Evolutionary conservation across 108 stramenopile species (phyloP).

Genomic region (Cyclotella cryptica): DNA sequence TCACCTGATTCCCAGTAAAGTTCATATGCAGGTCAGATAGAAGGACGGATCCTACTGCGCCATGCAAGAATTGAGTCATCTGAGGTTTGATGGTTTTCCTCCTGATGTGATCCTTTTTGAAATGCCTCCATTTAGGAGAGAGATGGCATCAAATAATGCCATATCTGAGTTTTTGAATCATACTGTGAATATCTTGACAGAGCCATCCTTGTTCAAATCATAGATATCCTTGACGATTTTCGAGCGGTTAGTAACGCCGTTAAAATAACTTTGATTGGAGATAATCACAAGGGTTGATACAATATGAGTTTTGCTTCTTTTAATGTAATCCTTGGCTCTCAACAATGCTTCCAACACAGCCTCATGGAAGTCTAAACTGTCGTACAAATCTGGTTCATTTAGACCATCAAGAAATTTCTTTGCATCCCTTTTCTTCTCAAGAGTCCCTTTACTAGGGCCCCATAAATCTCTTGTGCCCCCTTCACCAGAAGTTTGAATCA

Average conservation of each 20-base stretch:
- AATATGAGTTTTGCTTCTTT: background rate
- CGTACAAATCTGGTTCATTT: background rate
- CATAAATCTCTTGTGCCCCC: constrained; percentile 13
- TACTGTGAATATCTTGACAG: constrained; percentile 12
- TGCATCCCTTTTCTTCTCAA: constrained; percentile 6
- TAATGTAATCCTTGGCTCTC: constrained; percentile 1
- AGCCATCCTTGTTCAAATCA: constrained; percentile 12
- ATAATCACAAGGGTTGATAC: constrained; percentile 1
- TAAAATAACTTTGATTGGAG: background rate
- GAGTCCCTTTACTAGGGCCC: constrained; percentile 1
- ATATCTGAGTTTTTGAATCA: constrained; percentile 12
- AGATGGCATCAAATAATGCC: constrained; percentile 26
- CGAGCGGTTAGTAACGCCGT: background rate
- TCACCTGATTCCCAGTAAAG: background rate
- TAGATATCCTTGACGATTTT: constrained; percentile 13
- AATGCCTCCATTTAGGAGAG: constrained; percentile 20
- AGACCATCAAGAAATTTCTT: background rate
- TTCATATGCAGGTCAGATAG: constrained; percentile 11
- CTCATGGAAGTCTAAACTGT: background rate
- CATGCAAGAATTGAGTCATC: constrained; percentile 5
- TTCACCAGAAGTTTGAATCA: constrained; percentile 15
- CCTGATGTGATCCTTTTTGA: constrained; percentile 3
- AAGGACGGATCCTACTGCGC: constrained; percentile 4
- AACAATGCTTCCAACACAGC: constrained; percentile 13
- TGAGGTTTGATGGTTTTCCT: background rate